Conservation (phyloP, 495 filamentous ascomycete genomes). For the Penicillium taxi region DNA sequence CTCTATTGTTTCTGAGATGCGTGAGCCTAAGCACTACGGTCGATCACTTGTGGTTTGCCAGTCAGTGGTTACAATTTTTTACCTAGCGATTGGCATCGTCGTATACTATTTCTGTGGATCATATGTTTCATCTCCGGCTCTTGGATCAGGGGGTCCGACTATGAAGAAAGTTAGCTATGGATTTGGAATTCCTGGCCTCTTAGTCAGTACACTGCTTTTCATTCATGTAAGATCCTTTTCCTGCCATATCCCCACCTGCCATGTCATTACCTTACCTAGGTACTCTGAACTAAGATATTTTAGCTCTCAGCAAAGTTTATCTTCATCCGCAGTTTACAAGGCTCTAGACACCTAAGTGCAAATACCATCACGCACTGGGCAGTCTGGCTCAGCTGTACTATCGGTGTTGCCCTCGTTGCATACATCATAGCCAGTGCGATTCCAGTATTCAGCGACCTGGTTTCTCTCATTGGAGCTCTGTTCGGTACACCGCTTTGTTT, state of each 20-base stretch:
- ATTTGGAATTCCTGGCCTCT: conserved; percentile 52
- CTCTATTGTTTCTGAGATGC: conserved; percentile 66
- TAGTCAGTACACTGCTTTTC: conserved; percentile 23
- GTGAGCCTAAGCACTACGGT: conserved; percentile 50
- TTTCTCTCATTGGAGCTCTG: conserved; percentile 53
- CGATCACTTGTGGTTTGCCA: conserved; percentile 43
- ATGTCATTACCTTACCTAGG: background rate
- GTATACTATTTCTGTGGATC: conserved; percentile 63
- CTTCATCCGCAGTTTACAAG: conserved; percentile 48
- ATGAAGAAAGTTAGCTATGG: conserved; percentile 65
- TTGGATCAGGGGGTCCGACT: conserved; percentile 51
- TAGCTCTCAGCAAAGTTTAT: conserved; percentile 48
- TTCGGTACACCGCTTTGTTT: conserved; percentile 45
- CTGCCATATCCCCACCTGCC: background rate
- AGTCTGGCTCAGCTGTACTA: conserved; percentile 51
- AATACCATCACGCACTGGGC: conserved; percentile 50
- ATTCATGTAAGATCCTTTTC: conserved; percentile 17
- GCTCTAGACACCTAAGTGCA: conserved; percentile 48
- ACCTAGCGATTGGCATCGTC: conserved; percentile 53
- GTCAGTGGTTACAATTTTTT: conserved; percentile 47
- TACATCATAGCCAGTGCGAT: conserved; percentile 66
- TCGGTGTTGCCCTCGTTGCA: conserved; percentile 48
- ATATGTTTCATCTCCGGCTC: conserved; percentile 56
- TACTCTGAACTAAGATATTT: background rate
- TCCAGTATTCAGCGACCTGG: conserved; percentile 58